These are phyloP conservation scores for Pseudogymnoascus sp. DNA, from an alignment of 2,329 filamentous ascomycete genomes.

Conservation along the genomic window DNA sequence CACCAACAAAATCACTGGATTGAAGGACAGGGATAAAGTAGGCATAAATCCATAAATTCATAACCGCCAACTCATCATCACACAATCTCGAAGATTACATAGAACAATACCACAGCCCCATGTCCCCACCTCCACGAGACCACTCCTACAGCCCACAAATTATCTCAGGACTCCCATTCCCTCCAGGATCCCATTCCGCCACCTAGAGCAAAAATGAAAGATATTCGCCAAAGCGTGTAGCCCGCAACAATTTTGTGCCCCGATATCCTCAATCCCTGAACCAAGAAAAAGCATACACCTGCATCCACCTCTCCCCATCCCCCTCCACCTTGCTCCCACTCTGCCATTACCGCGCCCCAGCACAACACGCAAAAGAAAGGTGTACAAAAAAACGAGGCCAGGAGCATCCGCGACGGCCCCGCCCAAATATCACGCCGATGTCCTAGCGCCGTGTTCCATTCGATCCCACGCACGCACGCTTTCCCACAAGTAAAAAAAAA, in stretches of 20 bases:
- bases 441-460: background rate
- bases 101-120: background rate
- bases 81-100: constrained; percentile 1
- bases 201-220: background rate
- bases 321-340: background rate
- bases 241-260: background rate
- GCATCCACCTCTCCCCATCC: background rate
- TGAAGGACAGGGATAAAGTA: background rate
- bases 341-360: background rate
- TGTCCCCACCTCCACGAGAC: background rate
- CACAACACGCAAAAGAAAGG: background rate
- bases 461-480: background rate
- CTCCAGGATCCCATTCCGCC: background rate
- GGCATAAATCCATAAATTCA: background rate
- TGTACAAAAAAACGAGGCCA: background rate
- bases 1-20: background rate
- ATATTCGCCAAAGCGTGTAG: background rate
- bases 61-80: background rate
- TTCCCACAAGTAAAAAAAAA: background rate
- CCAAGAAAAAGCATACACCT: background rate
- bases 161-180: background rate
- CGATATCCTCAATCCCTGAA: background rate
- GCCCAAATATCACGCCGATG: background rate
- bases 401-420: background rate
- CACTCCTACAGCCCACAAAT: background rate